Evolutionary conservation across 2,329 filamentous ascomycete species (phyloP).

Genomic region (Dendryphion nanum): DNA sequence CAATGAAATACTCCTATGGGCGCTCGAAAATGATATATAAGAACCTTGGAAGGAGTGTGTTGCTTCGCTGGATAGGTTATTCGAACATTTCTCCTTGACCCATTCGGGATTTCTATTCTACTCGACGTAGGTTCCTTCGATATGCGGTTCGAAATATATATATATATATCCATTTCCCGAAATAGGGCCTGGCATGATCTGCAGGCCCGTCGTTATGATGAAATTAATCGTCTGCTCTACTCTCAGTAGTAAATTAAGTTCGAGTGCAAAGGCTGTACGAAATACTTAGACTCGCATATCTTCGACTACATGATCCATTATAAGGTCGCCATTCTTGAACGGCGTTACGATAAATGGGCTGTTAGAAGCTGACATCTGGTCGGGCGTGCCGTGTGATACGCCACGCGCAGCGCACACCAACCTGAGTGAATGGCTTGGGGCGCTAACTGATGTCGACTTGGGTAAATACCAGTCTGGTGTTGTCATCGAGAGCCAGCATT

Average conservation of each 20-base stretch:
- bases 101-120: slow-evolving; percentile 40
- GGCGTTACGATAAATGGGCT: slow-evolving; percentile 39
- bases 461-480: slow-evolving; percentile 33
- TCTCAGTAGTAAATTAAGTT: slow-evolving; percentile 37
- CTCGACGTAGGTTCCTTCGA: slow-evolving; percentile 39
- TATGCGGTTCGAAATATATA: slow-evolving; percentile 39
- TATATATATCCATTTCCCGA: slow-evolving; percentile 11
- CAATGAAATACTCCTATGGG: slow-evolving; percentile 36
- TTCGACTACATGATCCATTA: slow-evolving; percentile 1
- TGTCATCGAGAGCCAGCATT: slow-evolving; percentile 39
- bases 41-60: slow-evolving; percentile 45
- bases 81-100: slow-evolving; percentile 24
- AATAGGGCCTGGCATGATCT: slow-evolving; percentile 8
- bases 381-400: too few relatives aligned
- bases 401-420: slow-evolving; percentile 32
- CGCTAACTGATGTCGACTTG: slow-evolving; percentile 37
- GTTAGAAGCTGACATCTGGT: slow-evolving; percentile 22
- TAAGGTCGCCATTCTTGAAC: slow-evolving; percentile 10
- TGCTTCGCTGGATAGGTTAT: slow-evolving; percentile 22
- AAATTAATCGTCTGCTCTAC: slow-evolving; percentile 32
- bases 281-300: slow-evolving; percentile 3
- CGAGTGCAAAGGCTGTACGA: slow-evolving; percentile 35
- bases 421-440: slow-evolving; percentile 32
- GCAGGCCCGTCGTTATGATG: slow-evolving; percentile 33
- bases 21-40: slow-evolving; percentile 46